Evolutionary conservation across 1,284 basidiomycete species (phyloP), one percentile per base, ranked within the genome.

Genomic region (Pyrrhoderma lamaoense): DNA sequence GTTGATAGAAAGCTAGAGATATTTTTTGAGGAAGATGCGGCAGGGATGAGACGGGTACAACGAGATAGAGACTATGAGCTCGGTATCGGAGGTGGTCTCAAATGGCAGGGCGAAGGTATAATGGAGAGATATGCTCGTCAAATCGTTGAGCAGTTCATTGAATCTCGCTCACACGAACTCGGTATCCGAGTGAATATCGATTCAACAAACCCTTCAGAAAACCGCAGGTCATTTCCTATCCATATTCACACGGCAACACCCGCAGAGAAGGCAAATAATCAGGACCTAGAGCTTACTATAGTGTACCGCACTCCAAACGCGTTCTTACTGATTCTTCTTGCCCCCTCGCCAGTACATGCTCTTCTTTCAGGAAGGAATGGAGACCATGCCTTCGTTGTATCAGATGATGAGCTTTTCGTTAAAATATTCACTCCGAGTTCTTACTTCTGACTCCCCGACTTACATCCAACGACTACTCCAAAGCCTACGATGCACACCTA

Each of bases 281-380:
- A 16, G 38, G 21, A 40, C 5, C 38, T 16, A 23, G 44, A 57
- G 43, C 61, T 77, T n/a, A 69, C 58, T 3, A 72, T 85, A 35
- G 66, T 64, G 22, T 79, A 79, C 57, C 67, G 76, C 8, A 74
- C 80, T 7, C 70, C 77, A 0, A 66, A 69, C 3, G 68, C 82
- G 55, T 86, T 80, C 64, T 71, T 70, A 1, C 66, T 76, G 21
- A 61, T 83, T 19, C 65, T 83, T 38, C 57, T 70, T 5, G 64
- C 68, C 8, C 77, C 77, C 1, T 74, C 74, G 0, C 60, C 73
- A 0, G 42, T 58, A 23, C 68, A 77, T 49, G 73, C 73, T 0
- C 56, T 76, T 2, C 57, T 74, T 7, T 40, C 70, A 5, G 70
- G 65, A 1, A 37, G 55, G 16, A 42, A 65, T 13, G 61, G 63